phyloP scores from a whole-genome alignment of 2,329 filamentous ascomycete genomes.

The Fusarium virguliforme region DNA sequence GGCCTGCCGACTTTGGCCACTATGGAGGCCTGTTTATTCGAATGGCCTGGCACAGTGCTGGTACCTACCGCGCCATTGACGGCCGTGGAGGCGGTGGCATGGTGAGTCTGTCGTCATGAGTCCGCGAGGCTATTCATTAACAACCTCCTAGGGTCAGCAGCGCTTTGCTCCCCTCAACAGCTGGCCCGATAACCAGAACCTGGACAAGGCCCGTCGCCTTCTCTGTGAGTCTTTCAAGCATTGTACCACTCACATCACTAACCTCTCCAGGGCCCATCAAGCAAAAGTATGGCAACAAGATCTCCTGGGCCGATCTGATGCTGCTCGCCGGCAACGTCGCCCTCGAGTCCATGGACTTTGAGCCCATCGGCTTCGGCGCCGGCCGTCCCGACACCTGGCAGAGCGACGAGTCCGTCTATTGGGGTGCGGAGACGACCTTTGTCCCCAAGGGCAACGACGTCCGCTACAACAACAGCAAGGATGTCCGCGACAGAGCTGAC shows the following conservation, averaged over 20 bases:
- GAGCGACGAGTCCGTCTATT: conserved; percentile 83
- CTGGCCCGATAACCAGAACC: conserved; percentile 84
- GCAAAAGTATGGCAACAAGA: conserved; percentile 87
- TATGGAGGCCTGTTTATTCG: conserved; percentile 86
- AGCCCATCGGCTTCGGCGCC: conserved; percentile 81
- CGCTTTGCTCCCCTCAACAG: conserved; percentile 85
- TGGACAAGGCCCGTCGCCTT: conserved; percentile 86
- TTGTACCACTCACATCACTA: accelerated
- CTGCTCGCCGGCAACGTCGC: conserved; percentile 83
- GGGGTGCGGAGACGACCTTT: conserved; percentile 83
- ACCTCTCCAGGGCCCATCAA: conserved; percentile 74
- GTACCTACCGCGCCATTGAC: conserved; percentile 83
- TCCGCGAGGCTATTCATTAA: neutral
- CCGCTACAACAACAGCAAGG: conserved; percentile 73
- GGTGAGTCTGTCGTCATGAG: conserved; percentile 42
- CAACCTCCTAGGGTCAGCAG: conserved; percentile 72
- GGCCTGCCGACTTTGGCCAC: conserved; percentile 87
- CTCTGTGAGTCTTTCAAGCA: conserved; percentile 64
- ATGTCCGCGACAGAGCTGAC: conserved; percentile 68
- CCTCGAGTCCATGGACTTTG: conserved; percentile 82
- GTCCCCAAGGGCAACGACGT: conserved; percentile 76
- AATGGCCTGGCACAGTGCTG: conserved; percentile 86
- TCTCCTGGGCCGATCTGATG: conserved; percentile 84
- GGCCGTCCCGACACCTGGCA: conserved; percentile 82
- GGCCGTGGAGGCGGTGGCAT: conserved; percentile 82